Evolutionary conservation across 345 rosid species (phyloP).

Genomic region (Angophora floribunda): DNA sequence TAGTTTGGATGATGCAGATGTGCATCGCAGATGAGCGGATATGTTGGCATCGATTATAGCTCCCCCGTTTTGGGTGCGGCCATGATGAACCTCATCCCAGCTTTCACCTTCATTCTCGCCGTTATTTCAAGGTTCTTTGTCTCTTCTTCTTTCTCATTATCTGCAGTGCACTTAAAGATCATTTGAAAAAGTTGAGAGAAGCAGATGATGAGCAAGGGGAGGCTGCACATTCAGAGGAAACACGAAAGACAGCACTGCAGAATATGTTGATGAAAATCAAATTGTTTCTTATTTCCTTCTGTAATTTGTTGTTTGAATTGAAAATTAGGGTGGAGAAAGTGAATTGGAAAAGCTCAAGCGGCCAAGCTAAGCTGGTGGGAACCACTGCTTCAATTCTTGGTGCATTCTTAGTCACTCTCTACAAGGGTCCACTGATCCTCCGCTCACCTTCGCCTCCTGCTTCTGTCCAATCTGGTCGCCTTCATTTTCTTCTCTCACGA

Average conservation of each 20-base stretch:
- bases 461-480: not conserved
- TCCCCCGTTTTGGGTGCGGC: constrained; percentile 43
- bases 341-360: constrained; percentile 19
- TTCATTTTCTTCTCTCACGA: not conserved
- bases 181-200: not conserved
- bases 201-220: not conserved
- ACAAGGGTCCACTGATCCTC: constrained; percentile 27
- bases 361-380: constrained; percentile 26
- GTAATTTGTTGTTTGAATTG: not conserved
- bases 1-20: constrained; percentile 6
- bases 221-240: too few species aligned
- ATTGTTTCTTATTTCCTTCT: too few species aligned
- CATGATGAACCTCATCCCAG: constrained; percentile 41
- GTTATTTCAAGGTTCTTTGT: constrained; percentile 26
- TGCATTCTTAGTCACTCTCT: constrained; percentile 30
- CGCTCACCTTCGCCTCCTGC: not conserved
- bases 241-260: not conserved
- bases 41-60: constrained; percentile 36
- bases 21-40: constrained; percentile 14
- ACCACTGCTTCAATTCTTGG: constrained; percentile 31
- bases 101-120: constrained; percentile 42
- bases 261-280: not conserved
- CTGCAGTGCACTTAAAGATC: not conserved
- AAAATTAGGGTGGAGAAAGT: constrained; percentile 26
- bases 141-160: not conserved